These are phyloP conservation scores for Aurinia saxatilis DNA, from an alignment of 345 rosid species.

Conservation along the genomic window DNA sequence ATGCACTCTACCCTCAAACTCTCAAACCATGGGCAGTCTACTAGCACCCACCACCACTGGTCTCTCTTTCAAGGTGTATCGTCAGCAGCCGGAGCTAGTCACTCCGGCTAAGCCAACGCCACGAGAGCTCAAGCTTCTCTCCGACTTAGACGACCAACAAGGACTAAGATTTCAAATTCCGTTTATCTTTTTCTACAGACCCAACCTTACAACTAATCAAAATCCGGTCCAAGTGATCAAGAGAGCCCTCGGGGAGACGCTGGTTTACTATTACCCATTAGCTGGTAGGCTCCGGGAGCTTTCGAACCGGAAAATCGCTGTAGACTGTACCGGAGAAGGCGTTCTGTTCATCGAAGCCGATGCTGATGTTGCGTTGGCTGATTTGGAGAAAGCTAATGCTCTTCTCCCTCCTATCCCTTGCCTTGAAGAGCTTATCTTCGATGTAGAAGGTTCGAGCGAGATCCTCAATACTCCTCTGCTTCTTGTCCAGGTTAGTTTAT, in stretches of 20 bases:
- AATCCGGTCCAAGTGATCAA: constrained; percentile 38
- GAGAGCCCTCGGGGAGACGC: constrained; percentile 31
- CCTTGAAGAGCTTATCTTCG: constrained; percentile 44
- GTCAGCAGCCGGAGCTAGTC: constrained; percentile 26
- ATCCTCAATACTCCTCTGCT: constrained; percentile 37
- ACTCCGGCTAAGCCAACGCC: constrained; percentile 32
- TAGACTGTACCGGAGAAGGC: constrained; percentile 56
- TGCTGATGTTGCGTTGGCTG: constrained; percentile 36
- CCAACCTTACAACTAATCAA: constrained; percentile 16
- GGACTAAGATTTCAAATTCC: constrained; percentile 30
- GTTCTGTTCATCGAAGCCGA: constrained; percentile 45
- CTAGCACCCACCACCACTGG: neutral
- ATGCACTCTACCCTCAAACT: constrained; percentile 7
- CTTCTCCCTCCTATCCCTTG: constrained; percentile 52
- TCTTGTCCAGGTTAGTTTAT: constrained; percentile 37
- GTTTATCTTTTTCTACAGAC: constrained; percentile 18
- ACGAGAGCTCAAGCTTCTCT: constrained; percentile 29
- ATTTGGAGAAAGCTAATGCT: constrained; percentile 32
- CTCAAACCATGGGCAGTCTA: constrained; percentile 9
- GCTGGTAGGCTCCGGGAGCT: constrained; percentile 51
- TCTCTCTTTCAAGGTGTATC: constrained; percentile 25
- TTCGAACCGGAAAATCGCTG: constrained; percentile 36
- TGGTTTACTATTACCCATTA: constrained; percentile 44
- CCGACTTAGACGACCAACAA: constrained; percentile 37
- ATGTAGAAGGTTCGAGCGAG: constrained; percentile 41